Conservation (phyloP, 2,329 filamentous ascomycete genomes). For the Coccinonectria pachysandricola region DNA sequence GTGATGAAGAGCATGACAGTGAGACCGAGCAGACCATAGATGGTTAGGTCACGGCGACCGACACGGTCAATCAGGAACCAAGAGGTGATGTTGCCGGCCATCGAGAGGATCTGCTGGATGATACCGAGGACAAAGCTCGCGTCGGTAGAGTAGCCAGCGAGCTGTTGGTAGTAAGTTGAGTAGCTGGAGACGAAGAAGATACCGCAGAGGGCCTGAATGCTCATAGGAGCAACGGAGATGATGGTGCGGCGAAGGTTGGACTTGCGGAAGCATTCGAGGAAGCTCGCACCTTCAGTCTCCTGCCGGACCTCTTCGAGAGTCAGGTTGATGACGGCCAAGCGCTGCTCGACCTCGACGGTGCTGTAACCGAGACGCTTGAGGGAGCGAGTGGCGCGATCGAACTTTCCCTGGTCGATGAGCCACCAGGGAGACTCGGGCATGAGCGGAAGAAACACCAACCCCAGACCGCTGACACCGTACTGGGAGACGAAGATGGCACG, state of each 20-base stretch:
- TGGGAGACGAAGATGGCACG: conserved; percentile 9
- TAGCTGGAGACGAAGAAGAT: conserved; percentile 10
- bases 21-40: conserved; percentile 6
- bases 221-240: conserved; percentile 11
- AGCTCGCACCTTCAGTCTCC: conserved; percentile 9
- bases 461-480: conserved; percentile 9
- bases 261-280: conserved; percentile 12
- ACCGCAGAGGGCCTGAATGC: conserved; percentile 9
- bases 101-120: conserved; percentile 9
- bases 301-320: conserved; percentile 8
- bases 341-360: conserved; percentile 6
- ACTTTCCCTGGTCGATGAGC: conserved; percentile 6
- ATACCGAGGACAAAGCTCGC: conserved; percentile 9
- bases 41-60: conserved; percentile 8
- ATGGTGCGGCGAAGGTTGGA: conserved; percentile 12
- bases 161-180: conserved; percentile 11
- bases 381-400: conserved; percentile 5
- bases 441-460: conserved; percentile 6
- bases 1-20: conserved; percentile 7
- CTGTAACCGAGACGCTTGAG: conserved; percentile 7
- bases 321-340: conserved; percentile 7
- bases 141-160: conserved; percentile 10
- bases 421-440: conserved; percentile 13
- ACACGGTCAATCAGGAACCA: conserved; percentile 12
- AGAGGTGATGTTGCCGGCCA: conserved; percentile 10